Conservation (phyloP, 371 early-diverging fungal genomes). For the Actinomortierella wolfii region DNA sequence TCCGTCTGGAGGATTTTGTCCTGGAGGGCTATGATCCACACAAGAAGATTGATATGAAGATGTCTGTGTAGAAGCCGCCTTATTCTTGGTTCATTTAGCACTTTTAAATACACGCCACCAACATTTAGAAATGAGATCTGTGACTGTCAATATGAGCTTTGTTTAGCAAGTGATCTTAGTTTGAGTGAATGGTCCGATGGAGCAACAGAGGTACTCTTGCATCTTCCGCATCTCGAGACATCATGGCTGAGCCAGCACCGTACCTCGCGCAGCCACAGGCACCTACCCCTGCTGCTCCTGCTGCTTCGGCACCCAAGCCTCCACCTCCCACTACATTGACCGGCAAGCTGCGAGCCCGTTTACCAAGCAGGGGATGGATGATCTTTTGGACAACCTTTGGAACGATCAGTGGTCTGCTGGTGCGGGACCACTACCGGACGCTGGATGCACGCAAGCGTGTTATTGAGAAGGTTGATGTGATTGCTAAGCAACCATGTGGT, state of each 20-base stretch:
- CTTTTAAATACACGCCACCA: no score
- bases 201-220: no score
- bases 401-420: conserved; percentile 54
- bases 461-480: conserved; percentile 54
- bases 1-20: conserved; percentile 85
- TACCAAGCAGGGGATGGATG: conserved; percentile 55
- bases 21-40: conserved; percentile 91
- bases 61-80: conserved; percentile 77
- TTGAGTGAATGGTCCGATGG: no score
- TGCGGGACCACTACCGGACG: conserved; percentile 58
- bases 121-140: no score
- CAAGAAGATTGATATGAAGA: conserved; percentile 93
- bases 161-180: no score
- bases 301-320: conserved; percentile 4
- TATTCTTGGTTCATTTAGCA: neutral
- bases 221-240: no score
- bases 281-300: conserved; percentile 9
- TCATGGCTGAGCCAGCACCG: neutral
- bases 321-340: conserved; percentile 31
- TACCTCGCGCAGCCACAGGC: conserved; percentile 6
- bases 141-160: no score
- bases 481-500: conserved; percentile 64
- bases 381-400: conserved; percentile 58
- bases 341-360: conserved; percentile 37
- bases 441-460: conserved; percentile 54